Conservation (phyloP, 768 basidiomycete genomes). For the Hypholoma fasciculare region DNA sequence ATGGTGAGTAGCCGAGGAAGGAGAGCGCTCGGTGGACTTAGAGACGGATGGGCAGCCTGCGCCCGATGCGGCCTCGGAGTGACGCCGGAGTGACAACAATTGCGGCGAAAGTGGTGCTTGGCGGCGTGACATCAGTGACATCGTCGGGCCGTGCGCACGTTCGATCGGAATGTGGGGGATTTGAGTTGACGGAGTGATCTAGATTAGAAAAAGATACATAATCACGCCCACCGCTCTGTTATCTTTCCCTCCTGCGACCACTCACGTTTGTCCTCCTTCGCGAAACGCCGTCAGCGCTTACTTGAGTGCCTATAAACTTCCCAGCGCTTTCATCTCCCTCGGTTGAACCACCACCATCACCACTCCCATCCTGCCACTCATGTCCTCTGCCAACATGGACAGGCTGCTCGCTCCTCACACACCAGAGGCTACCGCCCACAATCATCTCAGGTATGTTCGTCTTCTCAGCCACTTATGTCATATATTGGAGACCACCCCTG, state of each 20-base stretch:
- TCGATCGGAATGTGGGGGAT: constrained; percentile 25
- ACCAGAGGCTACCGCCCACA: constrained; percentile 73
- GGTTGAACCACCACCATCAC: constrained; percentile 11
- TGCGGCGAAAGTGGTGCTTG: not conserved
- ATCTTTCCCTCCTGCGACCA: constrained; percentile 10
- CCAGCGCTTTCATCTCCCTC: constrained; percentile 7
- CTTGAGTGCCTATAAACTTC: constrained; percentile 19
- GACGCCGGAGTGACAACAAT: not conserved
- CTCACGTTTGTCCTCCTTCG: constrained; percentile 27
- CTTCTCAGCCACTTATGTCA: not conserved
- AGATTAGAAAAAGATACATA: constrained; percentile 5
- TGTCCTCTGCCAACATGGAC: constrained; percentile 46
- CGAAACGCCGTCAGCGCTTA: constrained; percentile 17
- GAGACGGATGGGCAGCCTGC: not conserved
- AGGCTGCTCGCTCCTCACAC: constrained; percentile 73
- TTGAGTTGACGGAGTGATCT: constrained; percentile 20
- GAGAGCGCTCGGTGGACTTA: not conserved
- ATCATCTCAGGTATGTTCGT: constrained; percentile 58
- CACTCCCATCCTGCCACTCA: constrained; percentile 13
- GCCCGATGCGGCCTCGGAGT: not conserved
- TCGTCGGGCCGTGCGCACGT: constrained; percentile 25
- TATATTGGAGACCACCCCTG: not conserved
- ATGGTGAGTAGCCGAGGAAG: not conserved
- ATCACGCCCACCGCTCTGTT: not conserved
- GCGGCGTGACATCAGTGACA: constrained; percentile 8